Conservation (phyloP, 305 asterid species). For the Petunia hybrid region DNA sequence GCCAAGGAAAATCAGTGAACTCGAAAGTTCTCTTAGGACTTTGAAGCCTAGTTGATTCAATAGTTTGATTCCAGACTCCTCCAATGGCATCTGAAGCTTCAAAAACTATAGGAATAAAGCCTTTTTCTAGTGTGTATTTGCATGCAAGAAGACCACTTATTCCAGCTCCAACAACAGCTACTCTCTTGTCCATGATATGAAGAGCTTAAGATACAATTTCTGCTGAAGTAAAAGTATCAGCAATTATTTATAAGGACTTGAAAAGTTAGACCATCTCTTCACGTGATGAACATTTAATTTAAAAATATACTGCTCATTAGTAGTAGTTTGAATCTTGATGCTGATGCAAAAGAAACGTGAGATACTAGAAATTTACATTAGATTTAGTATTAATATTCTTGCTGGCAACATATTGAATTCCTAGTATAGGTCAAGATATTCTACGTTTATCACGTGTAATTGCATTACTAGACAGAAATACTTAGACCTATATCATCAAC, state of each 20-base stretch:
- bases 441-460: too few species aligned
- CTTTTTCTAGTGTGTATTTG: conserved; percentile 54
- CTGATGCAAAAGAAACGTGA: neutral
- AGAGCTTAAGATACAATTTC: neutral
- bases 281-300: neutral
- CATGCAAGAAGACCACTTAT: conserved; percentile 75
- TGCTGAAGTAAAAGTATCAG: too few species aligned
- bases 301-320: too few species aligned
- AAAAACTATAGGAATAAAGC: conserved; percentile 56
- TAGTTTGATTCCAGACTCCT: conserved; percentile 64
- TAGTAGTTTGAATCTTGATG: neutral
- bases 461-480: too few species aligned
- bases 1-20: conserved; percentile 75
- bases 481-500: too few species aligned
- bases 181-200: conserved; percentile 48
- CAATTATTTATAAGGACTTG: neutral
- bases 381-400: too few species aligned
- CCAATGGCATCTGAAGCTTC: conserved; percentile 56
- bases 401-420: neutral
- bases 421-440: too few species aligned
- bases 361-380: neutral
- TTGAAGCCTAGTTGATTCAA: conserved; percentile 60
- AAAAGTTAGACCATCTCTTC: neutral
- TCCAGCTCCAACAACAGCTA: conserved; percentile 72
- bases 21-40: conserved; percentile 40